Evolutionary conservation across 768 basidiomycete species (phyloP), one percentile per base, ranked within the genome.

Genomic region (Pleurotus pulmonarius): DNA sequence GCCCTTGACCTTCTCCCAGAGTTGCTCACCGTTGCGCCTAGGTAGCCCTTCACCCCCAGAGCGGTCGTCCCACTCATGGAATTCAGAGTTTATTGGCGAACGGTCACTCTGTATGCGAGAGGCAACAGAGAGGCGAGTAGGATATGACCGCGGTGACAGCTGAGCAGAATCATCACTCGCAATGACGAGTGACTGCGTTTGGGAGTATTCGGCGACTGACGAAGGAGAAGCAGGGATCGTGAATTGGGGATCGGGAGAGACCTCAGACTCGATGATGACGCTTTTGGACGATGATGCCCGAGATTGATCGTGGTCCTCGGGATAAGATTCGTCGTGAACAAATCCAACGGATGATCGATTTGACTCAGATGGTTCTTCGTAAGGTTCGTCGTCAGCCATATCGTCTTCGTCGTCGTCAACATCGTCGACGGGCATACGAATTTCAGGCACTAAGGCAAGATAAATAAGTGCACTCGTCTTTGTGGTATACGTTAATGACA

Each of bases 1-100:
- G 55, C 74, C 80, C 63, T 87, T 87, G 51, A 92, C 74, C 66
- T 83, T 88, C 59, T 88, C 83, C 90, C 89, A 92, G 34, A 41
- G 79, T 76, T 13, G 80, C 78, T 90, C 88, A 22, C 71, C 80
- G 58, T 68, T 75, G 18, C 84, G 81, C 65, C 89, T 90, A 9
- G 79, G 70, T 2, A 80, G 38, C 70, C 66, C 55, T 81, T 83
- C 26, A 67, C 66, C 29, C 66, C 69, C n/a, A 64, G 58, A 49
- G 69, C 69, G 7, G 13, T 78, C 83, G 41, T 83, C 84, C 71
- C 72, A 74, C 20, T 81, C 78, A 6, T 76, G 73, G 56, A 77
- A 81, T 40, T 83, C 83, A 24, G 75, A 68, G 48, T 68, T 66
- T 29, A 78, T 61, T 3, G 85, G 84, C 9, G 85, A 83, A n/a